Evolutionary conservation across 2,329 filamentous ascomycete genomes (phyloP).

Genomic region (Colletotrichum sp.): DNA sequence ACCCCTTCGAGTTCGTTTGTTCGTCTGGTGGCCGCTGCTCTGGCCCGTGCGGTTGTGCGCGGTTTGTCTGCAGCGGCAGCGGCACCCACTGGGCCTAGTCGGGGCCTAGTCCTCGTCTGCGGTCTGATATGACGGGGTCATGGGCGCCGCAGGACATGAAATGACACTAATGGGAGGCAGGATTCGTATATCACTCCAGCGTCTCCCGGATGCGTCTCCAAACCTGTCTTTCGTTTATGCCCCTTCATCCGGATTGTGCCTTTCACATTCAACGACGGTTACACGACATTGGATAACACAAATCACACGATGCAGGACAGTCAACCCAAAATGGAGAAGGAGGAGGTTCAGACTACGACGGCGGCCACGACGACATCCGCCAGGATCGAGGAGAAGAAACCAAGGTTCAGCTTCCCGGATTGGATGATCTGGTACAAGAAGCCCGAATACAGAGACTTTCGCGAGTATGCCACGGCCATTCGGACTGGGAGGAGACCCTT

Average conservation of each 20-base stretch:
- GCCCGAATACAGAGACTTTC: constrained; percentile 52
- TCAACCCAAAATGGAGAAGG: neutral
- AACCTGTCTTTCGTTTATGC: neutral
- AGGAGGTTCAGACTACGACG: neutral
- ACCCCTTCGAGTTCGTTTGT: neutral
- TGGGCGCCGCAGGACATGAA: neutral
- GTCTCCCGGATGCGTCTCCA: neutral
- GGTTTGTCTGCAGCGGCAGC: neutral
- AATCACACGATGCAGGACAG: neutral
- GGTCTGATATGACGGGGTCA: neutral
- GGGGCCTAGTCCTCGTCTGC: neutral
- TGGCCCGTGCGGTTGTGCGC: neutral
- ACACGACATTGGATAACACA: neutral
- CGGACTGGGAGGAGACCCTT: constrained; percentile 36
- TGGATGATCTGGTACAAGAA: constrained; percentile 54
- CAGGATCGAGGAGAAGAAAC: neutral
- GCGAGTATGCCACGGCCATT: constrained; percentile 43
- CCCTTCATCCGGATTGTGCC: neutral
- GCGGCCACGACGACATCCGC: neutral
- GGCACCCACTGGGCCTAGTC: neutral
- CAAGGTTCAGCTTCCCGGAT: constrained; percentile 23
- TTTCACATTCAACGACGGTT: neutral
- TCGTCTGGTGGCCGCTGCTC: neutral
- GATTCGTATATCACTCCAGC: neutral
- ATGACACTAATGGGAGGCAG: neutral